Evolutionary conservation across 2,329 filamentous ascomycete genomes (phyloP), one percentile per base, ranked within the genome.

Genomic region (Fusarium albidum): DNA sequence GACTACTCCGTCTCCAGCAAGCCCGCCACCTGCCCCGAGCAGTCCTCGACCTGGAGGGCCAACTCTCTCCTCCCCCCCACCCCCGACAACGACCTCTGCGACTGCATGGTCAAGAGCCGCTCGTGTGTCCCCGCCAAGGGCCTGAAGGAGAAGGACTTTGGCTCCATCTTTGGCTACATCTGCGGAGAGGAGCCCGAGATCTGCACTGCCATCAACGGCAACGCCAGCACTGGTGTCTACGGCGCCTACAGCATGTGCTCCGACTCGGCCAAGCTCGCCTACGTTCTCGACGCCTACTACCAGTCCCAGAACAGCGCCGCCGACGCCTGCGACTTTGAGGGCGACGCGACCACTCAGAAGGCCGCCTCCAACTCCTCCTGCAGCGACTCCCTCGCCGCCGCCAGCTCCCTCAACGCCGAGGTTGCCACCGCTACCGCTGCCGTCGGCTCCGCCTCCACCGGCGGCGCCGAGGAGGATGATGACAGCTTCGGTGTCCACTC

Each of bases 201-300:
- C 63, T 95, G 91, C 76, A 75, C 73, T 18, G 90, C 87, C 48
- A 92, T 95, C 75, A 77, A 75, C 59, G 81, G 80, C 63, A 89
- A 93, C 74, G 82, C 82, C 44, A 84, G 82, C 54, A 82, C 79
- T 15, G 91, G 89, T 68, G 76, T 81, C 56, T 95, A 90, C 73
- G 91, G 91, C 64, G 83, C 89, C 40, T 92, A 90, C 80, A 84
- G 85, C 73, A 91, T 92, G 86, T 96, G 91, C 80, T 79, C 80
- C 63, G 69, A 83, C 66, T 80, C 81, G 63, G 81, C 91, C 75
- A 84, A 92, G 81, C 84, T 96, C 33, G 84, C 84, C 52, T 92
- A 84, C 71, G 88, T 86, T 41, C 82, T 93, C 63, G 85, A 93
- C 77, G 75, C 84, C 65, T 94, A 93, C 81, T 90, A 89, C 79